A percentile compares a stretch with the other conserved stretches of the same genome.
phyloP scores from a whole-genome alignment of 495 filamentous ascomycete genomes.

The Cercophora newfieldiana region DNA sequence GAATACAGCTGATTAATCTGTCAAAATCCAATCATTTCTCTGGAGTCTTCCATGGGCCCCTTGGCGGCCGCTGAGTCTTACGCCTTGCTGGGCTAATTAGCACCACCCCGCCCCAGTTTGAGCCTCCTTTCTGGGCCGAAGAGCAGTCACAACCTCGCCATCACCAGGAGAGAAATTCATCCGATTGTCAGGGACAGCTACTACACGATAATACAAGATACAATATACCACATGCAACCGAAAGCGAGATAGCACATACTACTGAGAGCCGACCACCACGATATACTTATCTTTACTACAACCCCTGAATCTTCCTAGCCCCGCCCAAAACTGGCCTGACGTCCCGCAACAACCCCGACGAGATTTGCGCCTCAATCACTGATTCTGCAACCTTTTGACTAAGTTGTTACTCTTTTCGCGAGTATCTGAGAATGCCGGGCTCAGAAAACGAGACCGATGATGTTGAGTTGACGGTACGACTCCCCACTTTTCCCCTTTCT shows the following conservation, averaged over 20 bases:
- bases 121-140: neutral
- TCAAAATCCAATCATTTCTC: neutral
- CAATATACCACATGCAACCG: neutral
- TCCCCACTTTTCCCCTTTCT: neutral
- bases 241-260: neutral
- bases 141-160: neutral
- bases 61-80: conserved; percentile 1
- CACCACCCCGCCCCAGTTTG: neutral
- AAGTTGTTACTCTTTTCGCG: neutral
- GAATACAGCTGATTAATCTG: neutral
- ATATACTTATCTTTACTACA: neutral
- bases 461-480: neutral
- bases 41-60: neutral
- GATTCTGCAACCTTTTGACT: neutral
- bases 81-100: neutral
- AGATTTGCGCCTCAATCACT: neutral
- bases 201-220: neutral
- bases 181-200: neutral
- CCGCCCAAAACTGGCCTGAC: neutral
- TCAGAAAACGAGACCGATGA: conserved; percentile 7
- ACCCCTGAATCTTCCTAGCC: neutral
- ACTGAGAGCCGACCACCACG: neutral
- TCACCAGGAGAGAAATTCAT: neutral
- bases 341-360: neutral
- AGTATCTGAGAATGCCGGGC: neutral